Evolutionary conservation across 768 basidiomycete species (phyloP), one percentile per base, ranked within the genome.

Genomic region (Suillus luteus): DNA sequence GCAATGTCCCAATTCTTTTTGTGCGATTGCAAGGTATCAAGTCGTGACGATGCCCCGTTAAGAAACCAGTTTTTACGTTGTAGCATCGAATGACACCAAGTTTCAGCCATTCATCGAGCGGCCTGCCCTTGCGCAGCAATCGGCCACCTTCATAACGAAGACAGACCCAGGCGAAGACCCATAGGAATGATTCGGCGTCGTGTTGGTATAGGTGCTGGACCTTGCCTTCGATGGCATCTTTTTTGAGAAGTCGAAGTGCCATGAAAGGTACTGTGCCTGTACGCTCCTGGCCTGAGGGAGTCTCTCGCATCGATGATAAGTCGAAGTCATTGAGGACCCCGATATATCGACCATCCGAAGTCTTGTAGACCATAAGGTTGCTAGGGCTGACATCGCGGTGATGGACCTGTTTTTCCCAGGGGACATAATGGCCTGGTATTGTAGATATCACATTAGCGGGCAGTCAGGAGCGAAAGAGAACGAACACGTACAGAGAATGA

Each of bases 311-410:
- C 15, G 27, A 51, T 9, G 41, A 58, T 35, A 31, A 62, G 58
- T 66, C 65, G 14, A 60, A 67, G 52, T 66, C 52, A 10, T 66
- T 66, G 4, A 67, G 51, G 7, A 67, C 58, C 0, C 65, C 66
- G 22, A 48, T 61, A 5, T 24, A 40, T 22, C 19, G 22, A 31
- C 54, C 60, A 24, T 4, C 4, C 6, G 1, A 4, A 17, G 37
- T 40, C 15, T 37, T 22, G 33, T 65, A 55, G 15, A 38, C 63
- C 65, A 66, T 63, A 2, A 66, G 52, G 22, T 60, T 67, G 35
- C 22, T 27, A 27, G 38, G 19, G 31, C 59, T 67, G 24, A 63
- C 17, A n/a, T 67, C 59, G 3, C 61, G 43, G 6, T 66, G 58
- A 19, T 52, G 31, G 1, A 66, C 44, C 0, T 19, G 5, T 0